Base-by-base conservation (phyloP, 805 yeast genomes). In the Candida pseudofarinosa region DNA sequence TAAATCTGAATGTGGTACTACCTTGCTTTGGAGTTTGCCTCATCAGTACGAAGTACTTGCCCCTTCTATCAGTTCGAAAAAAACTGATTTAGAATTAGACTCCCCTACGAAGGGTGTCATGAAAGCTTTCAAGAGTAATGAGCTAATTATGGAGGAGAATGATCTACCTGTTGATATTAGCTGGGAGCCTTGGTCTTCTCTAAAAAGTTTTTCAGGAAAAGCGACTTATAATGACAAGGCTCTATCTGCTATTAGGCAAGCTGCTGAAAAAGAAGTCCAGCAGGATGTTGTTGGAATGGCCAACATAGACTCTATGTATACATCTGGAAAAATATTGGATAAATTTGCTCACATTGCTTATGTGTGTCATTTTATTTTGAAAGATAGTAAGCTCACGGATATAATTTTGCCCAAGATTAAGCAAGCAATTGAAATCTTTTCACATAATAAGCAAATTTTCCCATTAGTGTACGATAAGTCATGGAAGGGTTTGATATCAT, bases 261-360 rank as follows among this genome's bases (percentile, higher is more conserved):
- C 77, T 1, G 84, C 86, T 2, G 56, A 52, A n/a, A 46, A 59
- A 4, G 93, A 85, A 51, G 60, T 76, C 7, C 54, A 71, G 20
- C 77, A 70, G 40, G 86, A 83, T 47, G 73, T 84, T 30, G 63
- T 65, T 3, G 74, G 72, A 14, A 76, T 74, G 60, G 74, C 84
- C n/a, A 67, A 84, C 53, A 67, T 83, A 8, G 88, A 88, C 48
- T 88, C 97, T 0, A 90, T 90, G 86, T 91, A 91, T 64, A 81
- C 87, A 16, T 77, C 95, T 2, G 99, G 98, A 10, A 91, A 93
- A 60, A 74, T 80, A 19, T 67, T 90, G 39, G 96, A 89, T 51
- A 93, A 90, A 65, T 93, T 86, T 63, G 97, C 98, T 0, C 85
- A 85, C 73, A 76, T 93, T 40, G 71, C 88, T 12, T 85, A 85